These are phyloP conservation scores for Pseudogymnoascus sp. DNA, from an alignment of 2,329 filamentous ascomycete species.

Conservation along the genomic window DNA sequence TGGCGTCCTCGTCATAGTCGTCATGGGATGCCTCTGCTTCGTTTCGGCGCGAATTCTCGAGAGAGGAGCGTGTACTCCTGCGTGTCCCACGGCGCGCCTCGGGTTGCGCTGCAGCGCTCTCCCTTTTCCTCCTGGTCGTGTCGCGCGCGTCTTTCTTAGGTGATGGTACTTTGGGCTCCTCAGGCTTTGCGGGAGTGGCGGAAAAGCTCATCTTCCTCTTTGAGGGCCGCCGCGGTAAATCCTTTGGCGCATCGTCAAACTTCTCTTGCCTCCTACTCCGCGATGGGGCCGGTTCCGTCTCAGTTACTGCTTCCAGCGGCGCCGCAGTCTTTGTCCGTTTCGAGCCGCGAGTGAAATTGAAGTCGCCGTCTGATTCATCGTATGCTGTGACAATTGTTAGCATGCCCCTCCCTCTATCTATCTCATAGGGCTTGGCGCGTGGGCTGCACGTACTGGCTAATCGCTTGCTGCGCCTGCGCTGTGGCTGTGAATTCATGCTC, in stretches of 20 bases:
- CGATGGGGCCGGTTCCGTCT: conserved; percentile 31
- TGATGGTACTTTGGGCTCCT: conserved; percentile 22
- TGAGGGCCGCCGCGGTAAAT: conserved; percentile 36
- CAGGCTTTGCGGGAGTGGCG: conserved; percentile 26
- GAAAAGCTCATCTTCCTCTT: conserved; percentile 29
- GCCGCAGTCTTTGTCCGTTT: conserved; percentile 57
- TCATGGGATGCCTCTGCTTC: conserved; percentile 18
- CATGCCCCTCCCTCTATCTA: conserved; percentile 6
- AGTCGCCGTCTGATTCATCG: conserved; percentile 72
- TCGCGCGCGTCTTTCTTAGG: conserved; percentile 16
- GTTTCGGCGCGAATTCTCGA: conserved; percentile 7
- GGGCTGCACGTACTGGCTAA: conserved; percentile 47
- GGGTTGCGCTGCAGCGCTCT: conserved; percentile 23
- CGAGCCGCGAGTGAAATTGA: conserved; percentile 63
- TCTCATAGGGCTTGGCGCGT: conserved; percentile 10
- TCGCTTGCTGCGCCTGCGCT: conserved; percentile 57
- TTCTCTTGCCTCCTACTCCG: conserved; percentile 30
- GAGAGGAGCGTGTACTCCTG: conserved; percentile 26
- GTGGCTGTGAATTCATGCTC: conserved; percentile 57
- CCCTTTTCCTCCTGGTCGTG: conserved; percentile 28
- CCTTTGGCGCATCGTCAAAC: conserved; percentile 27
- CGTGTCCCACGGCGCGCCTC: conserved; percentile 36
- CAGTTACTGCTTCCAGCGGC: conserved; percentile 34
- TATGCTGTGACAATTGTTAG: conserved; percentile 36
- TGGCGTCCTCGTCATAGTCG: conserved; percentile 22